These are phyloP conservation scores for Globisporangium mamillatum DNA, from an alignment of 352 stramenopile species.

Conservation along the genomic window DNA sequence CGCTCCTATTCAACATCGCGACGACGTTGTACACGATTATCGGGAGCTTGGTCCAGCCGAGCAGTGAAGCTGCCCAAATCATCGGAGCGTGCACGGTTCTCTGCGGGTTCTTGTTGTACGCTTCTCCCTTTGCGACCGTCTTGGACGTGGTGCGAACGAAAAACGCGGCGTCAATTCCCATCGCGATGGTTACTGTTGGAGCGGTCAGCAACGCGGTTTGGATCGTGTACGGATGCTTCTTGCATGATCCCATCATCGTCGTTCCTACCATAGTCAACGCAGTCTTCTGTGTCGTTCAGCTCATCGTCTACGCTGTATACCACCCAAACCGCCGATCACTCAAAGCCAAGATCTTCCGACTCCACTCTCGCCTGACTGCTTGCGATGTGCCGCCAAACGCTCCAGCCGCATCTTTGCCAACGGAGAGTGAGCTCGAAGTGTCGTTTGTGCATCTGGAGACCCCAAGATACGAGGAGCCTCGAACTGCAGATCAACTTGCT, in stretches of 20 bases:
- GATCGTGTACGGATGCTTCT: conserved; percentile 36
- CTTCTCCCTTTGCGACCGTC: conserved; percentile 33
- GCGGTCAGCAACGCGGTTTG: conserved; percentile 39
- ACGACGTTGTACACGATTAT: conserved; percentile 22
- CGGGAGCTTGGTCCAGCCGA: conserved; percentile 10
- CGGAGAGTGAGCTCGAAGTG: conserved; percentile 18
- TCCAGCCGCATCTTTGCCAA: conserved; percentile 11
- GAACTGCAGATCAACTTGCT: not conserved
- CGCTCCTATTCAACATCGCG: conserved; percentile 24
- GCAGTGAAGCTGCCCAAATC: conserved; percentile 15
- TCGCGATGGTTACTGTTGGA: conserved; percentile 35
- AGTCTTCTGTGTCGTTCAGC: conserved; percentile 29
- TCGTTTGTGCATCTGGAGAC: conserved; percentile 24
- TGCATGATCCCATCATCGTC: conserved; percentile 32
- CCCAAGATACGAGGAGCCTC: conserved; percentile 12
- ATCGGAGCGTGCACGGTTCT: conserved; percentile 30
- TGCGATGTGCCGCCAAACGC: conserved; percentile 2
- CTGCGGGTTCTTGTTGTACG: conserved; percentile 32
- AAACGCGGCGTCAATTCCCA: conserved; percentile 32
- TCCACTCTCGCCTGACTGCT: conserved; percentile 1
- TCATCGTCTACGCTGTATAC: conserved; percentile 35
- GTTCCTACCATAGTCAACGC: conserved; percentile 33
- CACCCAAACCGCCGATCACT: conserved; percentile 15
- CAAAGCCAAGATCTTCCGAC: conserved; percentile 5
- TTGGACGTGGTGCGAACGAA: conserved; percentile 27